Evolutionary conservation across 2,329 filamentous ascomycete genomes (phyloP).

Genomic region (Exophiala sp.): DNA sequence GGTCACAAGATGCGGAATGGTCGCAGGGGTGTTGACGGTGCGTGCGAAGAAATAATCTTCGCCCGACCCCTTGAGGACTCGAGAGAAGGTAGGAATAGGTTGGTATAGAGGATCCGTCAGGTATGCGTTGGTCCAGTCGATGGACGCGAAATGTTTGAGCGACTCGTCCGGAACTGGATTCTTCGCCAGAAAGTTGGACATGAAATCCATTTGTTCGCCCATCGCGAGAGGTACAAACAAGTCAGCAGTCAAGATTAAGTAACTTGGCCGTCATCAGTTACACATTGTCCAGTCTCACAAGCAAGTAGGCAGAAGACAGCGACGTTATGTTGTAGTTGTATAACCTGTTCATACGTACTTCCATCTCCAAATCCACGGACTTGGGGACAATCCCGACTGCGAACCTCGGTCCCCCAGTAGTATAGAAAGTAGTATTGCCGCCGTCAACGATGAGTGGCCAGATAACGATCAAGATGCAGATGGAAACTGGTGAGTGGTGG

Average conservation of each 20-base stretch:
- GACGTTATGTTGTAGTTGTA: not conserved
- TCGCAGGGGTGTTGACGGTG: slow-evolving; percentile 36
- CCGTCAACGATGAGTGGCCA: not conserved
- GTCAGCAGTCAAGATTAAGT: not conserved
- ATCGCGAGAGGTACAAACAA: slow-evolving; percentile 5
- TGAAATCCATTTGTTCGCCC: slow-evolving; percentile 19
- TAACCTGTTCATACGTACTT: not conserved
- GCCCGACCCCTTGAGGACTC: slow-evolving; percentile 37
- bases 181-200: slow-evolving; percentile 23
- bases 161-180: slow-evolving; percentile 24
- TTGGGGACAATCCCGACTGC: not conserved
- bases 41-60: slow-evolving; percentile 41
- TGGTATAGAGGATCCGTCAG: slow-evolving; percentile 34
- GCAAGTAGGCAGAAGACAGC: slow-evolving; percentile 2
- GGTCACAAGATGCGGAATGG: slow-evolving; percentile 40
- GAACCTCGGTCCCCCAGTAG: slow-evolving; percentile 1
- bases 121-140: slow-evolving; percentile 25
- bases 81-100: slow-evolving; percentile 37
- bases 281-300: slow-evolving; percentile 6
- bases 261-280: slow-evolving; percentile 1
- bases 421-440: not conserved
- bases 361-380: not conserved
- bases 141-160: slow-evolving; percentile 20
- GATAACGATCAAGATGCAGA: not conserved
- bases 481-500: not conserved